Conservation (phyloP, 75 land plant species). For the Picea sitchensis region DNA sequence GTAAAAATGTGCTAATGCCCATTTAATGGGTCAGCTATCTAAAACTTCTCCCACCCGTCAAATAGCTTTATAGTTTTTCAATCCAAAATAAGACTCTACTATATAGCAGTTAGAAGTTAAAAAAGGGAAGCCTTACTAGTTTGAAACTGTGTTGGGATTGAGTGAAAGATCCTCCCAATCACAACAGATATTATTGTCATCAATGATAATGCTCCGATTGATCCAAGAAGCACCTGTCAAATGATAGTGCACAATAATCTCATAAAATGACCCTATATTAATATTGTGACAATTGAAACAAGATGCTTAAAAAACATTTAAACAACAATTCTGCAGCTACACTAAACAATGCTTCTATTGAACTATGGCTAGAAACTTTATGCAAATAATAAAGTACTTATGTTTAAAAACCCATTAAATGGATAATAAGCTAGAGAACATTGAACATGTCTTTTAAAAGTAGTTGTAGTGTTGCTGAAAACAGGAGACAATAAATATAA, state of each 20-base stretch:
- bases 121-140: constrained; percentile 61
- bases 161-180: constrained; percentile 86
- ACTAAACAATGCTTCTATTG: not conserved
- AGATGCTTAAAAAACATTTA: not conserved
- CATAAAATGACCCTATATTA: not conserved
- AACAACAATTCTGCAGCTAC: not conserved
- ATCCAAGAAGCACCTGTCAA: constrained; percentile 85
- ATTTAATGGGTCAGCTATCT: not conserved
- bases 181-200: constrained; percentile 95
- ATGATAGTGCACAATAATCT: not conserved
- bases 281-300: not conserved
- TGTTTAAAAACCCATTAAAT: not conserved
- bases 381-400: not conserved
- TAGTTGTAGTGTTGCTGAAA: not conserved
- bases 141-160: constrained; percentile 90
- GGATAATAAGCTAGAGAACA: not conserved
- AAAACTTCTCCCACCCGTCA: not conserved
- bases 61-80: not conserved
- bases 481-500: not conserved
- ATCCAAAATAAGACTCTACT: not conserved
- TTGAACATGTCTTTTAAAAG: not conserved
- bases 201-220: constrained; percentile 85
- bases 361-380: not conserved
- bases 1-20: not conserved
- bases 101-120: not conserved